Percentiles rank a stretch among this genome's conserved stretches.
These are phyloP conservation scores for Madurella fahalii DNA, from an alignment of 2,329 filamentous ascomycete species.

Conservation along the genomic window DNA sequence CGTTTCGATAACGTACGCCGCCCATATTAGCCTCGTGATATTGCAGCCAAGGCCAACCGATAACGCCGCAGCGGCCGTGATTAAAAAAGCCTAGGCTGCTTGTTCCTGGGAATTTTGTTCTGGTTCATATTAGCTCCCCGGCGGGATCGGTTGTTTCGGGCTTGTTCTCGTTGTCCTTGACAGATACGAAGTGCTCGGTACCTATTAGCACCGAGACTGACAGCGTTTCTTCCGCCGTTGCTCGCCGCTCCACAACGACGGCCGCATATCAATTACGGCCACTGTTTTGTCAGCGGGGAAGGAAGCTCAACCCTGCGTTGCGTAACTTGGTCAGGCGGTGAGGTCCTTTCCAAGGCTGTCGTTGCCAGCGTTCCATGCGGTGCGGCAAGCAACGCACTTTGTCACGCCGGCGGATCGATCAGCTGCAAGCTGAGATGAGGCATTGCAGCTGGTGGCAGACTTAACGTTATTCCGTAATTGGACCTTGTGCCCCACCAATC, in stretches of 20 bases:
- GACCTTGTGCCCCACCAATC: background rate
- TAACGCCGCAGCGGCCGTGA: background rate
- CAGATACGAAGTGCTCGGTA: too few relatives aligned
- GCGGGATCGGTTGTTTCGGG: background rate
- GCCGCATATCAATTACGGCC: too few relatives aligned
- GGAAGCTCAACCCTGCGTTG: too few relatives aligned
- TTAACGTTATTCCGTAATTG: background rate
- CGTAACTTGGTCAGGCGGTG: conserved; percentile 8
- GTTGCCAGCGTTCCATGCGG: background rate
- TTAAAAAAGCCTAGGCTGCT: conserved; percentile 4
- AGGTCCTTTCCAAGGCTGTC: conserved; percentile 1
- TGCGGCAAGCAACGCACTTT: too few relatives aligned
- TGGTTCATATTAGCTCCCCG: conserved; percentile 2
- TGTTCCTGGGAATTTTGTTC: background rate
- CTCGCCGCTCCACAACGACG: too few relatives aligned
- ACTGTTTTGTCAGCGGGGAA: too few relatives aligned
- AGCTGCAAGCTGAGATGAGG: background rate
- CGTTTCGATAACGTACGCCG: background rate
- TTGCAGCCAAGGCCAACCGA: conserved; percentile 1
- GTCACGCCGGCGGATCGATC: background rate
- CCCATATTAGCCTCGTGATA: conserved; percentile 14
- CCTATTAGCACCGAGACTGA: too few relatives aligned
- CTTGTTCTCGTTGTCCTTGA: background rate
- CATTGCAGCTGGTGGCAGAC: too few relatives aligned
- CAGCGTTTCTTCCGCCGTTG: too few relatives aligned